A percentile compares a stretch with the other conserved stretches of the same genome.
Conservation (phyloP, 805 yeast genomes). For the Dipodascus albidus region DNA sequence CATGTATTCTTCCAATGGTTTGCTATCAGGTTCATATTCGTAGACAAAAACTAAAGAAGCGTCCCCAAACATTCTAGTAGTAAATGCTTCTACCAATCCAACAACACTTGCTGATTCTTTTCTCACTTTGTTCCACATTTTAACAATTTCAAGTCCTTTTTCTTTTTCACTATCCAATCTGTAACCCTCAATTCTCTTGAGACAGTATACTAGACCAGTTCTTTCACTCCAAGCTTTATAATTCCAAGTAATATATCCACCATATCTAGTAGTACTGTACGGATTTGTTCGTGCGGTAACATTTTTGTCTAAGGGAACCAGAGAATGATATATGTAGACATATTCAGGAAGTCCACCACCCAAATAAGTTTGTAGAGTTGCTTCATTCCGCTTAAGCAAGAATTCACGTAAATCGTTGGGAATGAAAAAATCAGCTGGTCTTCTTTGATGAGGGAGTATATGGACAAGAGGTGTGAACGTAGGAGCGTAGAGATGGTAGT, state of each 20-base stretch:
- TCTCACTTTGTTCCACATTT: conserved; percentile 49
- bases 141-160: conserved; percentile 45
- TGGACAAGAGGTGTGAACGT: conserved; percentile 19
- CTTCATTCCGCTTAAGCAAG: conserved; percentile 65
- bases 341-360: conserved; percentile 56
- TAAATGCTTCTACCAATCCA: conserved; percentile 67
- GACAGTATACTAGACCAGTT: conserved; percentile 68
- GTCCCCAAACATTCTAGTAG: conserved; percentile 78
- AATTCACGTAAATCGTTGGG: conserved; percentile 61
- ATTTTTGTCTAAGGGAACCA: conserved; percentile 65
- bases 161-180: conserved; percentile 37
- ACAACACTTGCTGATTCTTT: conserved; percentile 44
- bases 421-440: conserved; percentile 57
- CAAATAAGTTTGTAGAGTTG: conserved; percentile 57
- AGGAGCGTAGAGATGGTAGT: conserved; percentile 86
- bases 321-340: conserved; percentile 73
- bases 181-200: conserved; percentile 60
- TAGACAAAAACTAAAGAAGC: conserved; percentile 64
- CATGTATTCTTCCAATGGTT: conserved; percentile 63
- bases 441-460: conserved; percentile 73
- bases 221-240: conserved; percentile 72
- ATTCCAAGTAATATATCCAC: conserved; percentile 47
- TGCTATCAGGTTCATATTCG: conserved; percentile 74
- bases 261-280: conserved; percentile 22
- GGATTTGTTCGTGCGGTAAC: conserved; percentile 23